phyloP scores from a whole-genome alignment of 805 yeast genomes.

The Metschnikowia drakensbergensis region DNA sequence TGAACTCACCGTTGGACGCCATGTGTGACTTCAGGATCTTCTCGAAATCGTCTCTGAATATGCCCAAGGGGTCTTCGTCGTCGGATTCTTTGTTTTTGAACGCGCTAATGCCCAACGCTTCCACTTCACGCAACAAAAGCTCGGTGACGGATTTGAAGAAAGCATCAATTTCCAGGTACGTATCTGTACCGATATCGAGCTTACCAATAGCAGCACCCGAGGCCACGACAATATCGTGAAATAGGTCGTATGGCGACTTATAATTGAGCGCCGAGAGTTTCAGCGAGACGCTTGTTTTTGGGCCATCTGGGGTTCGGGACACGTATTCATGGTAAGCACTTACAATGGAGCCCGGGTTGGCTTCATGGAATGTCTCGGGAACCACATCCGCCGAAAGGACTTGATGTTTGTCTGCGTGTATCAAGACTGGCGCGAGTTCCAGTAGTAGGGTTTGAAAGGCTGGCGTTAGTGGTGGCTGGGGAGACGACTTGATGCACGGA shows the following conservation, averaged over 20 bases:
- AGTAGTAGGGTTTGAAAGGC: conserved; percentile 16
- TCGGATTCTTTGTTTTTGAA: conserved; percentile 12
- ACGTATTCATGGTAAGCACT: conserved; percentile 38
- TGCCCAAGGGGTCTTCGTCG: conserved; percentile 25
- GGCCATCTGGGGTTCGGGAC: conserved; percentile 25
- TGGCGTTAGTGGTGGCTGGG: not conserved
- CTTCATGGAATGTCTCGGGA: conserved; percentile 48
- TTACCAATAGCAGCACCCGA: conserved; percentile 46
- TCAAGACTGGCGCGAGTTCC: conserved; percentile 12
- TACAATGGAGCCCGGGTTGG: conserved; percentile 40
- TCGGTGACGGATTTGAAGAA: conserved; percentile 63
- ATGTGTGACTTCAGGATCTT: conserved; percentile 53
- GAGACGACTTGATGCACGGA: not conserved
- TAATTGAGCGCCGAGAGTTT: conserved; percentile 42
- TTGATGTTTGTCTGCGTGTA: conserved; percentile 9
- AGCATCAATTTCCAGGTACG: conserved; percentile 53
- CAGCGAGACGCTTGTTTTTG: conserved; percentile 38
- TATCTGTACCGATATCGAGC: conserved; percentile 45
- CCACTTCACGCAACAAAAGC: conserved; percentile 58
- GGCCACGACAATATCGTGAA: conserved; percentile 63
- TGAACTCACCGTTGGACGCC: conserved; percentile 59
- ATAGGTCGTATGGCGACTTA: conserved; percentile 49
- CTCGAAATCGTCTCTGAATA: conserved; percentile 55
- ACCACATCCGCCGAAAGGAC: conserved; percentile 21
- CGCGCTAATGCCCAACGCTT: conserved; percentile 34